Base-by-base conservation (phyloP, 495 filamentous ascomycete genomes). In the Xylaria nigripes region DNA sequence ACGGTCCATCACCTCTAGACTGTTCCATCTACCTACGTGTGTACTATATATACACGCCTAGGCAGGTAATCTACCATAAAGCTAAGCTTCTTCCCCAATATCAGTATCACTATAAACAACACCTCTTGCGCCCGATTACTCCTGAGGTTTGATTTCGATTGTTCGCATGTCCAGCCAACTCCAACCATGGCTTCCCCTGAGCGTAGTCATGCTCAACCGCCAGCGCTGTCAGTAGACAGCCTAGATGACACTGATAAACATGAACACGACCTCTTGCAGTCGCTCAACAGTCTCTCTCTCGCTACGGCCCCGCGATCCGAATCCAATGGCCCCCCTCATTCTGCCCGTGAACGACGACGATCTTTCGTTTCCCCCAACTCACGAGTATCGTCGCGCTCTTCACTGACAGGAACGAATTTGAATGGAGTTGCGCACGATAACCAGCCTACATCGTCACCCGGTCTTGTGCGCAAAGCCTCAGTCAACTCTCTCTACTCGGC, bases 401-500 rank as follows among this genome's bases (percentile, higher is more conserved):
- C 70, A 65, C 68, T 63, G 66, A 76, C 58, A 76, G 78, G 67
- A 68, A 68, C 66, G 67, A 69, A 69, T 54, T 61, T 61, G 5
- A 60, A 58, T 43, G 57, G 59, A 5, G 30, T 64, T 4, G 32
- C 32, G 1, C 42, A 64, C 3, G 68, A 70, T 19, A 74, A 71
- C 68, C 80, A 61, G 44, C 81, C 72, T 51, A 71, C 61, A 58
- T 81, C 73, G 3, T 73, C 36, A 16, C 36, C 76, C 9, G 67
- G 70, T 1, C 58, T 80, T 21, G 62, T 76, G 25, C 60, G 71
- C 4, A 81, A 82, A 64, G 69, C 76, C 3, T 82, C 82, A 2
- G 75, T 74, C 67, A 76, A 76, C 63, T 82, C 78, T 22, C 67
- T 83, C 27, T 68, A 66, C 58, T 78, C 72, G 12, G 65, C 69